A percentile compares a stretch with the other conserved stretches of the same genome.
Evolutionary conservation across 768 basidiomycete genomes (phyloP).

Genomic region (Tylopilus intermedius): DNA sequence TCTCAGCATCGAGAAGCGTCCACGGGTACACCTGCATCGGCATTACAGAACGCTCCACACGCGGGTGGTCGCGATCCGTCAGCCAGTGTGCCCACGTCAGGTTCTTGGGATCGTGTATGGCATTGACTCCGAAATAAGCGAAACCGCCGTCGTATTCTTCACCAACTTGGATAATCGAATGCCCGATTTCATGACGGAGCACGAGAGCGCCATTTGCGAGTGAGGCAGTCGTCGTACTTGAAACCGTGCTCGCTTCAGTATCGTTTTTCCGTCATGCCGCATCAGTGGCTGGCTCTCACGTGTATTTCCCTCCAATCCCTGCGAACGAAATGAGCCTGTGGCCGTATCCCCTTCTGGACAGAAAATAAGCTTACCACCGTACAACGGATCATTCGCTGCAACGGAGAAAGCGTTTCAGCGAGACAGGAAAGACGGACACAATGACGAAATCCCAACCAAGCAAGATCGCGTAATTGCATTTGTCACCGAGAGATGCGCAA

Average conservation of each 20-base stretch:
- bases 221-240: slow-evolving; percentile 71
- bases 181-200: slow-evolving; percentile 74
- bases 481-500: slow-evolving; percentile 55
- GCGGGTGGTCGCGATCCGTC: slow-evolving; percentile 32
- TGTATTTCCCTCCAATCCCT: slow-evolving; percentile 77
- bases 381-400: slow-evolving; percentile 72
- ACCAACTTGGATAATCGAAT: slow-evolving; percentile 73
- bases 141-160: slow-evolving; percentile 82
- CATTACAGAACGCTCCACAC: slow-evolving; percentile 68
- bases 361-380: slow-evolving; percentile 52
- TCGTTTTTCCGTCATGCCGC: not conserved
- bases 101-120: slow-evolving; percentile 39
- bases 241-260: not conserved
- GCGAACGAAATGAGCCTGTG: not conserved
- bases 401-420: slow-evolving; percentile 6
- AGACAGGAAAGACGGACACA: not conserved
- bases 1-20: slow-evolving; percentile 59
- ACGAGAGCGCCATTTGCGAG: slow-evolving; percentile 69
- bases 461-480: slow-evolving; percentile 73
- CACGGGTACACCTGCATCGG: slow-evolving; percentile 73
- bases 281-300: slow-evolving; percentile 42
- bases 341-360: not conserved
- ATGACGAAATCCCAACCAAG: slow-evolving; percentile 44
- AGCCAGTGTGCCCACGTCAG: slow-evolving; percentile 76
- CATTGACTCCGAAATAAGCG: slow-evolving; percentile 68